A percentile compares a stretch with the other conserved stretches of the same genome.
Evolutionary conservation across 495 filamentous ascomycete species (phyloP).

Genomic region (Tuber borchii): DNA sequence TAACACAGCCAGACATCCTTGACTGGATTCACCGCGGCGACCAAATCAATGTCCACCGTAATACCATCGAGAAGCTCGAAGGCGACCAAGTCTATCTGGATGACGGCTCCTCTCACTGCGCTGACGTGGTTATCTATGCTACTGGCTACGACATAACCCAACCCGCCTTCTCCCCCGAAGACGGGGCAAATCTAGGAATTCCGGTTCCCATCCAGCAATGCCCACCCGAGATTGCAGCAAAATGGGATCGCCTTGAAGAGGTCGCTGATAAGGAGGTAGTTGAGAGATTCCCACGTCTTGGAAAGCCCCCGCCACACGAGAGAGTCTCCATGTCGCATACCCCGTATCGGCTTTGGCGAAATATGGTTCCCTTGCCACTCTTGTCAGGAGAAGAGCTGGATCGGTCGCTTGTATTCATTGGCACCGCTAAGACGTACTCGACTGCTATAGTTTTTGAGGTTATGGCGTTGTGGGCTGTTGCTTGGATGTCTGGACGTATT

Average conservation of each 20-base stretch:
- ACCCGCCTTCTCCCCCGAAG: conserved; percentile 11
- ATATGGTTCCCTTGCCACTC: conserved; percentile 23
- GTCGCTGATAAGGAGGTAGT: conserved; percentile 17
- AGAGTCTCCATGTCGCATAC: conserved; percentile 7
- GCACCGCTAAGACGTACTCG: conserved; percentile 9
- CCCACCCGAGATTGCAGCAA: neutral
- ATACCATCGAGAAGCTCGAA: neutral
- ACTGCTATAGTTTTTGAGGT: conserved; percentile 15
- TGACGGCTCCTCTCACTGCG: neutral
- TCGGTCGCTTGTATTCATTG: conserved; percentile 12
- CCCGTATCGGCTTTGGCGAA: conserved; percentile 36
- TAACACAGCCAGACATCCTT: conserved; percentile 15
- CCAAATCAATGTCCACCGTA: conserved; percentile 15
- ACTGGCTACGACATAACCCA: conserved; percentile 20
- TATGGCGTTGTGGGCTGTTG: conserved; percentile 31
- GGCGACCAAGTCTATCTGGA: conserved; percentile 5
- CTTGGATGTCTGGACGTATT: conserved; percentile 28
- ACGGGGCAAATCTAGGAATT: conserved; percentile 9
- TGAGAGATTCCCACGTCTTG: conserved; percentile 28
- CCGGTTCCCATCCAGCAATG: conserved; percentile 4
- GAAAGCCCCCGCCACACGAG: neutral
- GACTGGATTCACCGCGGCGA: conserved; percentile 7
- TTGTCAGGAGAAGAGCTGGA: conserved; percentile 2
- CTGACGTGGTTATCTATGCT: conserved; percentile 27
- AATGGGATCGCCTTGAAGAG: conserved; percentile 27